Conservation (phyloP, 768 basidiomycete genomes). For the Mycena crocata region DNA sequence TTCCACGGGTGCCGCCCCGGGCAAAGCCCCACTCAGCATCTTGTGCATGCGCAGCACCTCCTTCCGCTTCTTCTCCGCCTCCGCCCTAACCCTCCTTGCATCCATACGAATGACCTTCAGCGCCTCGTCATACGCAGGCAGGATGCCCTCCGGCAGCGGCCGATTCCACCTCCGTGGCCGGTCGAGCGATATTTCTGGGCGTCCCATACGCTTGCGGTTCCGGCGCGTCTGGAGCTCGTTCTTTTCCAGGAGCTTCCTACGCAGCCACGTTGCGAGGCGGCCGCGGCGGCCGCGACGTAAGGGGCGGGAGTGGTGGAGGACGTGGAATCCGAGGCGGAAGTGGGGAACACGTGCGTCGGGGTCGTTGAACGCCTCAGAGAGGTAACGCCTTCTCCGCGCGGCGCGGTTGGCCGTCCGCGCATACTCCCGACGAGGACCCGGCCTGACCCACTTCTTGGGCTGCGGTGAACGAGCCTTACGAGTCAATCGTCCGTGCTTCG, state of each 20-base stretch:
- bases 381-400: not conserved
- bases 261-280: conserved; percentile 13
- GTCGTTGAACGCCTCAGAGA: not conserved
- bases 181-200: conserved; percentile 64
- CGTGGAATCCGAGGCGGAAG: conserved; percentile 31
- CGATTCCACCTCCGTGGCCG: conserved; percentile 72
- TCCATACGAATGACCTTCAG: conserved; percentile 76
- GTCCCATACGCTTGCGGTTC: conserved; percentile 43
- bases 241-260: conserved; percentile 3
- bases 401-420: conserved; percentile 12
- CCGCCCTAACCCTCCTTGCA: conserved; percentile 54
- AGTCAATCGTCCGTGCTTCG: conserved; percentile 21
- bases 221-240: conserved; percentile 45
- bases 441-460: conserved; percentile 25
- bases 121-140: conserved; percentile 90
- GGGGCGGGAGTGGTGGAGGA: conserved; percentile 17
- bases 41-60: conserved; percentile 40
- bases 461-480: conserved; percentile 28
- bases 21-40: conserved; percentile 37
- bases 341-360: conserved; percentile 20
- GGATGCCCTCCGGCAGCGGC: conserved; percentile 68
- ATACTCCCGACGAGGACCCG: conserved; percentile 4
- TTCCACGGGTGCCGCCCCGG: conserved; percentile 41
- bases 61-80: conserved; percentile 41
- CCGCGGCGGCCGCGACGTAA: conserved; percentile 20